A percentile compares a stretch with the other conserved stretches of the same genome.
phyloP scores from a whole-genome alignment of 176 grass and related monocot genomes.

The Luzula sylvatica region DNA sequence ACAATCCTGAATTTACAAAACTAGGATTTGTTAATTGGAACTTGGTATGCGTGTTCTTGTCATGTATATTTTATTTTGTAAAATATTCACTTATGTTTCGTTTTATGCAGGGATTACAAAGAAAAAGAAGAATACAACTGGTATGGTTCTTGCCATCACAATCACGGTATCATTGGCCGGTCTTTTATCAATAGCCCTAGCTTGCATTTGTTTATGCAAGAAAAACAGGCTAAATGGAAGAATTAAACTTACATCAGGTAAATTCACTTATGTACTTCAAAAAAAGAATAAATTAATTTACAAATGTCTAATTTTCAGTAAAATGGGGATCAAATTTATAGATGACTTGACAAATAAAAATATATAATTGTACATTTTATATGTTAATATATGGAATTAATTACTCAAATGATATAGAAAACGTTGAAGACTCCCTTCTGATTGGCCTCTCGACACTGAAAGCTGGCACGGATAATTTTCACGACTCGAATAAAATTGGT shows the following conservation, averaged over 20 bases:
- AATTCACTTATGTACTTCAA: background rate
- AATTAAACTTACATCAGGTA: background rate
- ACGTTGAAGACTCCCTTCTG: conserved; percentile 38
- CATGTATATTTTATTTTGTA: too few relatives aligned
- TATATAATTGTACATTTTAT: too few relatives aligned
- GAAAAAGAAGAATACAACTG: too few relatives aligned
- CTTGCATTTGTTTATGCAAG: conserved; percentile 17
- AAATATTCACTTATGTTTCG: too few relatives aligned
- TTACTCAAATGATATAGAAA: conserved; percentile 12
- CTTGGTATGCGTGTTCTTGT: too few relatives aligned
- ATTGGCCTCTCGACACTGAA: conserved; percentile 36
- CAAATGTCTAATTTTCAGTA: too few relatives aligned
- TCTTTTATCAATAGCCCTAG: background rate
- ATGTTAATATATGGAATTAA: conserved; percentile 26
- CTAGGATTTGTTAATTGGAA: too few relatives aligned
- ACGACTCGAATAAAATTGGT: conserved; percentile 47
- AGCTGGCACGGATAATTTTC: conserved; percentile 44
- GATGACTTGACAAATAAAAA: conserved; percentile 35
- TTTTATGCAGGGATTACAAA: conserved; percentile 24
- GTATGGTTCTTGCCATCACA: background rate
- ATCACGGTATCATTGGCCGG: background rate
- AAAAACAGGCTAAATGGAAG: background rate
- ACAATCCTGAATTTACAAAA: too few relatives aligned
- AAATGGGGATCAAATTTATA: too few relatives aligned
- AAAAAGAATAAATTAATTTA: background rate